These are phyloP conservation scores for Ascochyta clinopodiicola DNA, from an alignment of 2,329 filamentous ascomycete species.

Conservation along the genomic window DNA sequence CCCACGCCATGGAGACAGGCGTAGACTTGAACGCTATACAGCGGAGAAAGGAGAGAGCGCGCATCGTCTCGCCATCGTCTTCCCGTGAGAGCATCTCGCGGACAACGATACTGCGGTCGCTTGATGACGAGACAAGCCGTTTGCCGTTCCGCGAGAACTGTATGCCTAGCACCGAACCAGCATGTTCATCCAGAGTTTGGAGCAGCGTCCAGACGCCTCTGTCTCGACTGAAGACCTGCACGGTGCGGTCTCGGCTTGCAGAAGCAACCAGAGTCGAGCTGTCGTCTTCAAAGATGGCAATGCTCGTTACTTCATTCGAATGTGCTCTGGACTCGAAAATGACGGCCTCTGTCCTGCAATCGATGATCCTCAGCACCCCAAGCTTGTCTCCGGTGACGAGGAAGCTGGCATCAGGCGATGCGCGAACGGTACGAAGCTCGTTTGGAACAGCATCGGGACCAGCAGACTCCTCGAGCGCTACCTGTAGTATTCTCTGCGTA, in stretches of 20 bases:
- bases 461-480: slow-evolving; percentile 71
- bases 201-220: slow-evolving; percentile 73
- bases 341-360: slow-evolving; percentile 66
- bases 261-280: slow-evolving; percentile 75
- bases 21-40: slow-evolving; percentile 85
- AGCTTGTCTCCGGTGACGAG: slow-evolving; percentile 86
- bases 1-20: slow-evolving; percentile 81
- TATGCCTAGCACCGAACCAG: slow-evolving; percentile 80
- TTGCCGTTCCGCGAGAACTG: slow-evolving; percentile 75
- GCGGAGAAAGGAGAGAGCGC: slow-evolving; percentile 78
- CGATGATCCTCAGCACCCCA: slow-evolving; percentile 77
- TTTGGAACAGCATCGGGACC: slow-evolving; percentile 58
- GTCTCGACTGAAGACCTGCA: slow-evolving; percentile 80
- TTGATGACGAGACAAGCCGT: slow-evolving; percentile 80
- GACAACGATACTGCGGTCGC: slow-evolving; percentile 83
- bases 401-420: slow-evolving; percentile 67
- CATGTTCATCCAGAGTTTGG: slow-evolving; percentile 91
- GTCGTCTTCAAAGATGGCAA: slow-evolving; percentile 73
- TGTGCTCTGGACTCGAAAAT: slow-evolving; percentile 83
- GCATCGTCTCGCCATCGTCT: slow-evolving; percentile 61
- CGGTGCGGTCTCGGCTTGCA: slow-evolving; percentile 81
- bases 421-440: slow-evolving; percentile 64
- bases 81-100: slow-evolving; percentile 78
- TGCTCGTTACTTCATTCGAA: slow-evolving; percentile 80
- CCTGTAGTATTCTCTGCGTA: slow-evolving; percentile 67